Base-by-base conservation (phyloP, 2,329 filamentous ascomycete species). In the Epichloe gansuensis region DNA sequence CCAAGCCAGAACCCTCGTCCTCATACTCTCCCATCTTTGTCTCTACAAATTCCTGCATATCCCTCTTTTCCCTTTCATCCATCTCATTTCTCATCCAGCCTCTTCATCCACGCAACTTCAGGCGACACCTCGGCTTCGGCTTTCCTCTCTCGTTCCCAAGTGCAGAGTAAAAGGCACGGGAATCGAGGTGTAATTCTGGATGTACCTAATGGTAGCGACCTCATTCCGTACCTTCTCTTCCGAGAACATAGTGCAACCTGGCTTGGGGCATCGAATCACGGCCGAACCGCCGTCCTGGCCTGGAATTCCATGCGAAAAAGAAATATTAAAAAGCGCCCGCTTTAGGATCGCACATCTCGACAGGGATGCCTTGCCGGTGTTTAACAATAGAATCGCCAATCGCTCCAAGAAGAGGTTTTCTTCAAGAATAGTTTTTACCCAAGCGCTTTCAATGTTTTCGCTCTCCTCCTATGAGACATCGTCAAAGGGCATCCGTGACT, bases 31-130 rank as follows among this genome's bases (percentile, higher is more conserved):
- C 55, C 55, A 57, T 53, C 45, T 60, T 60, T 15, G 44, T 48
- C 37, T 52, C 48, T 25, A 65, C 62, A 50, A 65, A 60, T 0
- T 17, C 28, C 8, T 9, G 8, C 28, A 31, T 31, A 9, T 31
- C 28, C 28, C 7, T 31, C 28, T 31, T 31, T 31, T 31, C 28
- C 7, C 8, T 31, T 31, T 3, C 28, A 31, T 31, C 28, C 28
- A 67, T 56, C 3, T 62, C 50, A 25, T 60, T 41, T 56, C 3
- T 62, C 50, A 25, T 60, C 42, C 0, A 62, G 23, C 43, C 61
- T 64, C 8, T 7, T 31, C 28, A 31, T 31, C 28, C 28, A 31
- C 28, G 28, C 28, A 31, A 9, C 28, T 31, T 31, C 28, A 9
- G 28, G 28, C 1, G 28, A 31, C 28, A 31, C 28, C 28, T 31